Evolutionary conservation across 2,329 filamentous ascomycete genomes (phyloP).

Genomic region (Dactylellina parvicollis): DNA sequence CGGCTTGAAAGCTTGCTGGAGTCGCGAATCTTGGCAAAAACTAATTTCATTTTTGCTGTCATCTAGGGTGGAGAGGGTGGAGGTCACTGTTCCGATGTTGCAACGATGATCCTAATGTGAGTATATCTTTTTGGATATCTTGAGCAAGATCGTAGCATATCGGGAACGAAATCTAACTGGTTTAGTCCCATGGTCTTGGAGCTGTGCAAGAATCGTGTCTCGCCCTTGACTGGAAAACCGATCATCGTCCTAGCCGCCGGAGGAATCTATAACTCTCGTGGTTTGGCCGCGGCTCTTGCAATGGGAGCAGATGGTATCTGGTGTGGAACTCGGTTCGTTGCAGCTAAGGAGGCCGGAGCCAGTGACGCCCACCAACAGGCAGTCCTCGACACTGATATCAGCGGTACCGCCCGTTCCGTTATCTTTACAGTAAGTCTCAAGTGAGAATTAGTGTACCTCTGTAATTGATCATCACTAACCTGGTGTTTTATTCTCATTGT

Average conservation of each 20-base stretch:
- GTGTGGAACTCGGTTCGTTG: slow-evolving; percentile 96
- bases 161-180: slow-evolving; percentile 67
- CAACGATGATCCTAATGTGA: slow-evolving; percentile 58
- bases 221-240: slow-evolving; percentile 74
- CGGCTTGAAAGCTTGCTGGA: too few relatives aligned
- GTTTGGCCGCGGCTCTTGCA: slow-evolving; percentile 82
- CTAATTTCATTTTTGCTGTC: neutral
- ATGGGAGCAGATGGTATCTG: slow-evolving; percentile 88
- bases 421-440: slow-evolving; percentile 60
- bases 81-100: slow-evolving; percentile 75
- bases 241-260: slow-evolving; percentile 89
- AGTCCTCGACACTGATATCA: slow-evolving; percentile 79
- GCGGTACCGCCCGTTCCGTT: slow-evolving; percentile 82
- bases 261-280: slow-evolving; percentile 84
- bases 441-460: neutral
- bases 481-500: slow-evolving; percentile 58
- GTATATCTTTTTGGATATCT: neutral
- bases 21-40: neutral
- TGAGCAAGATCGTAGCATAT: neutral
- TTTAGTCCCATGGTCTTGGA: slow-evolving; percentile 87
- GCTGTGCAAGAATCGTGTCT: slow-evolving; percentile 76
- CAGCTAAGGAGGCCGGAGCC: slow-evolving; percentile 80
- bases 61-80: slow-evolving; percentile 73
- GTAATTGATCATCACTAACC: neutral
- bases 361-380: slow-evolving; percentile 83